Evolutionary conservation across 2,329 filamentous ascomycete genomes (phyloP), one percentile per base, ranked within the genome.

Genomic region (Coleophoma crateriformis): DNA sequence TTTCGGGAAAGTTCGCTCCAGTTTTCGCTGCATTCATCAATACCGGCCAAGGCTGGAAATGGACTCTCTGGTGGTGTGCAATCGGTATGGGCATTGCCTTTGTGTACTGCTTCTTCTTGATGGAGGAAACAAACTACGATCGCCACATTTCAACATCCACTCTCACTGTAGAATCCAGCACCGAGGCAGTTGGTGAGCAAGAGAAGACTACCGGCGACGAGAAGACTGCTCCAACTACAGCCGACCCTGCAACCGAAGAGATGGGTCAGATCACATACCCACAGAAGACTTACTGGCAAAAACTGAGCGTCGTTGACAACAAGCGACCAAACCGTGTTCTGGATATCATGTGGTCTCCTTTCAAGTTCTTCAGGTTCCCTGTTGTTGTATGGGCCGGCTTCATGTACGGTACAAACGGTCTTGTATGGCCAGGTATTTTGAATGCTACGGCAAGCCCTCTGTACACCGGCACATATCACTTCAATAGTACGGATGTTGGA

Each of bases 121-220:
- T 81, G 68, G 79, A 82, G 60, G 79, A 82, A 60, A 81, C 79
- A 6, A 81, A 57, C 27, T 59, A 54, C 46, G 56, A 58, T 45
- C 51, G 56, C 10, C 48, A 50, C 34, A 41, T 44, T 13, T 34
- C 49, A n/a, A 33, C 43, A 12, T 40, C 47, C 4, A 50, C 47
- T 7, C 15, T 48, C 41, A 53, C 45, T 22, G 50, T 45, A 2
- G 46, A 34, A 12, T 39, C 42, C 13, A 52, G 52, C 20, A 44
- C 46, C 12, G 50, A 50, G 41, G 40, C 8, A 33, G 49, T 50
- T 27, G 42, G 19, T 15, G 49, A 47, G 19, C 32, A 45, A 7
- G 40, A 44, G 3, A 20, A 33, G 33, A 71, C 73, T 63, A 22
- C 11, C 27, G 34, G 22, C 5, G 33, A 40, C 10, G 22, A 27